These are phyloP conservation scores for Astrocystis sublimbata DNA, from an alignment of 495 filamentous ascomycete genomes.

Conservation along the genomic window DNA sequence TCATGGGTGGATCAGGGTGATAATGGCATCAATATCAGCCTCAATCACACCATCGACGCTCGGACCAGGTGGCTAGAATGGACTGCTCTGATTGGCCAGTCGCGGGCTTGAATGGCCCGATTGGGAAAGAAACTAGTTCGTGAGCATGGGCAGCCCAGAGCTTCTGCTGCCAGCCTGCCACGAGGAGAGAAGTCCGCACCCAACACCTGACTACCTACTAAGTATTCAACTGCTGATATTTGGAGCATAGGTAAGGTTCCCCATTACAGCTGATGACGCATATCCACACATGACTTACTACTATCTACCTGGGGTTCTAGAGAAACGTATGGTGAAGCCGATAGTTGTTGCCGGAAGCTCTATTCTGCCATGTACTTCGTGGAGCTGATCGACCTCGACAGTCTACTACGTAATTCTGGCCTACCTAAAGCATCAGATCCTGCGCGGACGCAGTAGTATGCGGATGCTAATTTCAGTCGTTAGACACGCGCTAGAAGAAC, in stretches of 20 bases:
- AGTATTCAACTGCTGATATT: neutral
- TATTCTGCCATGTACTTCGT: too few relatives aligned
- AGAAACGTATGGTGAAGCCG: too few relatives aligned
- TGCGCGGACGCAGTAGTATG: neutral
- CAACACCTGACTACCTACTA: neutral
- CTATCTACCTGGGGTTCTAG: too few relatives aligned
- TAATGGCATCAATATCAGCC: constrained; percentile 24
- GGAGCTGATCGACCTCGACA: neutral
- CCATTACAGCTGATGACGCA: neutral
- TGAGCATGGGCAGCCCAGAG: too few relatives aligned
- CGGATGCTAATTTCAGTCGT: constrained; percentile 1
- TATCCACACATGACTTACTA: neutral
- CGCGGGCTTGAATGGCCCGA: neutral
- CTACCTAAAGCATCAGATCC: too few relatives aligned
- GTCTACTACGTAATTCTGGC: neutral
- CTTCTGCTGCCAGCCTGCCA: neutral
- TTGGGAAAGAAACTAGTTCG: constrained; percentile 15
- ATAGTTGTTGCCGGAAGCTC: neutral
- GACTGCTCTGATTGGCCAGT: constrained; percentile 7
- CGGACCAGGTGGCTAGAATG: neutral
- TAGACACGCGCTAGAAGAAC: neutral
- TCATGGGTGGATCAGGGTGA: neutral
- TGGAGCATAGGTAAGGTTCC: neutral
- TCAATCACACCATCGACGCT: constrained; percentile 24
- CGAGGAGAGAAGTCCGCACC: neutral